A percentile compares a stretch with the other conserved stretches of the same genome.
phyloP scores from a whole-genome alignment of 148 eudicot genomes.

The Rhododendron ovatum region DNA sequence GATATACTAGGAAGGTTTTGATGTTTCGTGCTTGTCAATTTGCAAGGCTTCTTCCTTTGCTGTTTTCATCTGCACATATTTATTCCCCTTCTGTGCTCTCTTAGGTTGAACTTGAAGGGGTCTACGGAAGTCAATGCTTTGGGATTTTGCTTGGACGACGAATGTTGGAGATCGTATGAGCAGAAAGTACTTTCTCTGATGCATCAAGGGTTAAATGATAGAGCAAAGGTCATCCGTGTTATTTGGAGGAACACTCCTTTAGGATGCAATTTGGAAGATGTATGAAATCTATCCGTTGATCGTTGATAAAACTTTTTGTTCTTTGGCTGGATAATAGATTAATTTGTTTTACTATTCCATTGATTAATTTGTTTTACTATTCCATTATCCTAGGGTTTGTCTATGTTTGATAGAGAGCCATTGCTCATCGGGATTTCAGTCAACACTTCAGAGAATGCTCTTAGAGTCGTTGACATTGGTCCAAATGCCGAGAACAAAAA shows the following conservation, averaged over 20 bases:
- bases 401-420: constrained; percentile 60
- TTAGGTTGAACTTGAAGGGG: constrained; percentile 80
- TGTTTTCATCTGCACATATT: not conserved
- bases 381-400: constrained; percentile 54
- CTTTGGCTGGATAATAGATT: not conserved
- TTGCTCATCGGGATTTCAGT: constrained; percentile 65
- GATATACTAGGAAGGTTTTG: not conserved
- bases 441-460: constrained; percentile 53
- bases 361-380: not conserved
- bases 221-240: constrained; percentile 72
- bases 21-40: not conserved
- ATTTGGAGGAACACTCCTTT: constrained; percentile 65
- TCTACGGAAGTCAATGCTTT: constrained; percentile 34
- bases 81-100: not conserved
- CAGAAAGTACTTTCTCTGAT: constrained; percentile 63
- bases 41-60: not conserved
- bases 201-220: constrained; percentile 61
- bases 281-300: constrained; percentile 26
- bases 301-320: not conserved
- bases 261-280: constrained; percentile 56
- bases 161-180: constrained; percentile 92
- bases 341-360: constrained; percentile 4
- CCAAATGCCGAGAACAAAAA: constrained; percentile 77
- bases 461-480: constrained; percentile 66
- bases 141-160: constrained; percentile 75